Evolutionary conservation across 1,284 basidiomycete species (phyloP), one percentile per base, ranked within the genome.

Genomic region (Thelephora terrestris): DNA sequence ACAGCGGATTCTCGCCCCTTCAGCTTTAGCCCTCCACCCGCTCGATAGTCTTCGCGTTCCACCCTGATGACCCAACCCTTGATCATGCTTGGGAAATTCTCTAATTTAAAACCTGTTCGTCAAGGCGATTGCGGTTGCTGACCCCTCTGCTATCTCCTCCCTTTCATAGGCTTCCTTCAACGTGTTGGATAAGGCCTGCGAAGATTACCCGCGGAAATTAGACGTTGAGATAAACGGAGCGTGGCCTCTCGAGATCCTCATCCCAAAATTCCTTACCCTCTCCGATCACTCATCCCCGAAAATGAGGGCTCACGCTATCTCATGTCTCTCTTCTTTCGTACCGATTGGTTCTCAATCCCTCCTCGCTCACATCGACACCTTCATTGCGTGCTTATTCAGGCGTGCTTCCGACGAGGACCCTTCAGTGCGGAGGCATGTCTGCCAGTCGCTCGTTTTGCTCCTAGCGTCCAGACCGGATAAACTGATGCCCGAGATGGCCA

Each of bases 131-230:
- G 3, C 29, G 6, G 29, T 10, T 14, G 9, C 29, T 14, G 9
- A 32, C 36, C 47, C 50, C 50, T 44, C 55, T 34, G 52, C 50
- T 18, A 55, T 57, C 47, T 39, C 45, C 40, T 49, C 46, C 36
- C 47, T 17, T 49, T 53, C 43, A 53, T 2, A 97, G 91, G 91
- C 91, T 45, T 91, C 93, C 14, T 96, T 98, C 71, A 89, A 90
- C 62, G 88, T 93, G 6, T 76, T 99, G 47, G 88, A 94, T 64
- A 97, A 96, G 66, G 85, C 96, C 49, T 95, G 92, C 66, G 92
- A 98, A 69, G 96, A 99, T 64, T 95, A 94, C 55, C 93, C 95
- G 5, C 81, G 89, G 53, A 93, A 95, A 67, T 78, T 99, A 64
- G 95, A 98, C 65, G 81, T 96, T 55, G 85, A 92, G 53, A 88